Evolutionary conservation across 169 alveolate species (phyloP).

Genomic region (Babesia ovata): DNA sequence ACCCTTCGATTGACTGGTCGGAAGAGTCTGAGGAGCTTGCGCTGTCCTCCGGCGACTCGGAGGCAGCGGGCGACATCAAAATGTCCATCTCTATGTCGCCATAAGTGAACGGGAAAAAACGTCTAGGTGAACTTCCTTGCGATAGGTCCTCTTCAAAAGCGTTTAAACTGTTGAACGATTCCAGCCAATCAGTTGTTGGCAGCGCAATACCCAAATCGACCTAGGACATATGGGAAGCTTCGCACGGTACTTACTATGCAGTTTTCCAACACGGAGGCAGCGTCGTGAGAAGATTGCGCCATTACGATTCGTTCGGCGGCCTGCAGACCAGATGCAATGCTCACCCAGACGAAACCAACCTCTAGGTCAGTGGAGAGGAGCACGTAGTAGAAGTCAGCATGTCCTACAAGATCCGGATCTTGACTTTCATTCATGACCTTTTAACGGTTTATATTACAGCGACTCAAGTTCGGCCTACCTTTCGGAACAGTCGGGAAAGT

Average conservation of each 20-base stretch:
- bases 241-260: neutral
- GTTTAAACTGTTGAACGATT: conserved; percentile 38
- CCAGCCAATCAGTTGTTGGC: conserved; percentile 50
- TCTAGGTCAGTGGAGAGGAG: conserved; percentile 28
- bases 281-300: neutral
- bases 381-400: conserved; percentile 48
- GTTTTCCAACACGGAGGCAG: conserved; percentile 11
- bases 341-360: neutral
- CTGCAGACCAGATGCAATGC: neutral
- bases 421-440: conserved; percentile 43
- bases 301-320: conserved; percentile 24
- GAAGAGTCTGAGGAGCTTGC: neutral
- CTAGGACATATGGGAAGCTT: conserved; percentile 13
- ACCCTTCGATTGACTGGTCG: neutral
- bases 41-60: neutral
- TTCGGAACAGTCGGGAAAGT: conserved; percentile 80
- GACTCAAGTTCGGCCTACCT: too few species aligned
- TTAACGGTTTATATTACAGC: too few species aligned
- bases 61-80: conserved; percentile 18
- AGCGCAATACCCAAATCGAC: conserved; percentile 33
- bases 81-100: conserved; percentile 56
- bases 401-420: conserved; percentile 31
- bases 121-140: conserved; percentile 5
- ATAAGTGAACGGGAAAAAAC: conserved; percentile 53
- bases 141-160: conserved; percentile 20